Conservation (phyloP, 495 filamentous ascomycete species). For the Podospora australis region DNA sequence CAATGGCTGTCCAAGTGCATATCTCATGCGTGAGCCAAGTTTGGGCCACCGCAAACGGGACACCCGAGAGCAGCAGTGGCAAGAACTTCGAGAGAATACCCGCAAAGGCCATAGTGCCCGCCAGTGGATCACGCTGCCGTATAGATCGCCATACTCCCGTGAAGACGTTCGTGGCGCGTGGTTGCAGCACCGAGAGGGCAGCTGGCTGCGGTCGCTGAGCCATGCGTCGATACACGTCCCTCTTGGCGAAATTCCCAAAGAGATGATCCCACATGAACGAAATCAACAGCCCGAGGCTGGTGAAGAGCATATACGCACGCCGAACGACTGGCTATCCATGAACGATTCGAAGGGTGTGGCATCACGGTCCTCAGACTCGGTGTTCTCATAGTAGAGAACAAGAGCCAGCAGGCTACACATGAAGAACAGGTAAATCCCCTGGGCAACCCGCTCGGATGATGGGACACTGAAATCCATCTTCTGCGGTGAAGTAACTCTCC, state of each 20-base stretch:
- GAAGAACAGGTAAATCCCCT: not conserved
- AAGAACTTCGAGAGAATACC: slow-evolving; percentile 33
- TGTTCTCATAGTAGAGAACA: not conserved
- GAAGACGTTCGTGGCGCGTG: slow-evolving; percentile 29
- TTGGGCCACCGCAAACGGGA: slow-evolving; percentile 33
- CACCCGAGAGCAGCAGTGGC: slow-evolving; percentile 32
- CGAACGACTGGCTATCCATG: slow-evolving; percentile 37
- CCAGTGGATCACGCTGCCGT: slow-evolving; percentile 4
- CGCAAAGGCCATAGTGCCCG: slow-evolving; percentile 21
- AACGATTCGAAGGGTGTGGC: slow-evolving; percentile 30
- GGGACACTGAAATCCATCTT: not conserved
- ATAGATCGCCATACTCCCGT: slow-evolving; percentile 32
- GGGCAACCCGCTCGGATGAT: not conserved
- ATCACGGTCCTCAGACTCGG: not conserved
- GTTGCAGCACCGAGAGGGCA: slow-evolving; percentile 28
- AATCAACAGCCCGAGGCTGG: slow-evolving; percentile 31
- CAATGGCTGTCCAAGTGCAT: slow-evolving; percentile 29
- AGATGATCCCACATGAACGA: slow-evolving; percentile 33
- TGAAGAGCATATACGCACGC: slow-evolving; percentile 39
- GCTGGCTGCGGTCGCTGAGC: slow-evolving; percentile 17
- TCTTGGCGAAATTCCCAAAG: slow-evolving; percentile 18
- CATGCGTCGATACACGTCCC: slow-evolving; percentile 5
- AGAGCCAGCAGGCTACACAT: not conserved
- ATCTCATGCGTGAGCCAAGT: slow-evolving; percentile 26
- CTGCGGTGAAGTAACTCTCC: not conserved